Base-by-base conservation (phyloP, 208 protist genomes). In the Trypanosoma platydactyli region DNA sequence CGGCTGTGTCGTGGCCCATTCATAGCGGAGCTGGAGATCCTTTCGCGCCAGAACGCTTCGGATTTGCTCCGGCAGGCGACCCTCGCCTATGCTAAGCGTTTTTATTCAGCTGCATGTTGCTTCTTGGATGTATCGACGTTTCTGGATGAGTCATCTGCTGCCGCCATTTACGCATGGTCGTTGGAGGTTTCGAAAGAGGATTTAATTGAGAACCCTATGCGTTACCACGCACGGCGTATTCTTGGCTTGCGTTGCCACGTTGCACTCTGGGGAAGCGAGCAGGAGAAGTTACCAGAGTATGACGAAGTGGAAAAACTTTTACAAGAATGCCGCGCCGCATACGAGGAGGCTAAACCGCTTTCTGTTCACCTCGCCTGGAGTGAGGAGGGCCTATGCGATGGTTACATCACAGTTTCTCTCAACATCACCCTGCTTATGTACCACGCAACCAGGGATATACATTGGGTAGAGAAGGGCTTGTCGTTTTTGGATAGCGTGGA, bases 111-210 rank as follows among this genome's bases (percentile, higher is more conserved):
- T 64, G 79, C 86, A 5, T 87, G 83, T 57, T 92, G 87, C 72
- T 95, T 81, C 75, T 74, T 95, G 11, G 90, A 95, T 60, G 46
- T 95, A 40, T 91, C 85, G 24, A 90, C 83, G 29, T 95, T 91
- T 64, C 77, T 95, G 25, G 81, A 86, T 24, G 50, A 61, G 16
- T 46, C 52, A 3, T 80, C 81, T 15, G 77, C 84, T 22, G 59
- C 60, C 12, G 70, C 70, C 6, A 86, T 93, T 48, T 82, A 89
- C 65, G 61, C 41, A 52, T 95, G 90, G 85, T 80, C 83, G 15
- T 22, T 33, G 20, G 52, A 50, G 56, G 50, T 65, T 18, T 41
- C 56, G 15, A 35, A 60, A 13, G 33, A 64, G 0, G 46, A 12
- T 16, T 3, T 15, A n/a, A 70, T 27, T 18, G 33, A 68, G 18